Percentiles rank a stretch among this genome's conserved stretches.
phyloP scores from a whole-genome alignment of 1,284 basidiomycete species.

The Pholiota adiposa region DNA sequence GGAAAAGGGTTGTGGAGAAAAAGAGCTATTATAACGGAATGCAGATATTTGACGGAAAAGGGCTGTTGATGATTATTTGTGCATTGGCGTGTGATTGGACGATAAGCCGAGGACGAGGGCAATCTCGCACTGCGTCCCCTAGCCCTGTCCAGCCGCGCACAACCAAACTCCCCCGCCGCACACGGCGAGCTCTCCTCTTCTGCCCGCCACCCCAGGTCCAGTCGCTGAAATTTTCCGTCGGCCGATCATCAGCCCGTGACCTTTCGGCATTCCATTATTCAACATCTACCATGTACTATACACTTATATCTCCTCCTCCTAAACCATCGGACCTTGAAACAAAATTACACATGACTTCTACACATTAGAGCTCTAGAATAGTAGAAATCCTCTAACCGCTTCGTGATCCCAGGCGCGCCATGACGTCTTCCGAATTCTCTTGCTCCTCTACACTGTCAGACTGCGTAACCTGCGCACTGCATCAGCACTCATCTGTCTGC shows the following conservation, averaged over 20 bases:
- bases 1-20: conserved; percentile 21
- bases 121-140: not conserved
- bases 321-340: conserved; percentile 45
- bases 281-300: not conserved
- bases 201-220: not conserved
- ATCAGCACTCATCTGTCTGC: conserved; percentile 3
- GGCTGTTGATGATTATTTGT: conserved; percentile 39
- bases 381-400: conserved; percentile 55
- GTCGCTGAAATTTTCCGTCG: not conserved
- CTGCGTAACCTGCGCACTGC: conserved; percentile 69
- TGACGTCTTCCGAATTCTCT: conserved; percentile 78
- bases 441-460: conserved; percentile 82
- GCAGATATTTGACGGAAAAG: conserved; percentile 23
- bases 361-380: conserved; percentile 15
- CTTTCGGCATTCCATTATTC: not conserved
- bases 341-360: conserved; percentile 23
- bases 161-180: not conserved
- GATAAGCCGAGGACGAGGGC: conserved; percentile 35
- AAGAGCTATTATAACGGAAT: conserved; percentile 12
- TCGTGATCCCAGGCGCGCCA: conserved; percentile 73
- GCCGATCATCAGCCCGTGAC: not conserved
- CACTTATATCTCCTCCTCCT: conserved; percentile 10
- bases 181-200: not conserved
- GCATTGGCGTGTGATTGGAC: conserved; percentile 40
- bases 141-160: not conserved